These are phyloP conservation scores for Striga asiatica DNA, from an alignment of 257 asterid genomes.

Conservation along the genomic window DNA sequence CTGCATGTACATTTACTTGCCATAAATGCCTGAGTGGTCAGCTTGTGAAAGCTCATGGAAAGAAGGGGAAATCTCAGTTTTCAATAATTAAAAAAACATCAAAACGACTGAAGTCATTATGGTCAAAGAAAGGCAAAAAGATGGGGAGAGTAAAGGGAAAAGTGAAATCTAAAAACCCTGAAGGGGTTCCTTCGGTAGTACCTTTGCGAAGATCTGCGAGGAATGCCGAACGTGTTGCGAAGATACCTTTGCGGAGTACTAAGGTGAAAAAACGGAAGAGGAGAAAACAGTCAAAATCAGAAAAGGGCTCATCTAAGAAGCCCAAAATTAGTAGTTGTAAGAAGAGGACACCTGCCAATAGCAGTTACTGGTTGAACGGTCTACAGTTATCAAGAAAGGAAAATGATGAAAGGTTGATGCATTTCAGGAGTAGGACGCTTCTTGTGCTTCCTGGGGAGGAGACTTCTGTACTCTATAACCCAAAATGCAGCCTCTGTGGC, in stretches of 20 bases:
- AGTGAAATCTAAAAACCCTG: slow-evolving; percentile 27
- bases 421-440: slow-evolving; percentile 44
- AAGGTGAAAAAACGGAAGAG: slow-evolving; percentile 42
- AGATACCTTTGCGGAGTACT: slow-evolving; percentile 29
- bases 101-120: slow-evolving; percentile 29
- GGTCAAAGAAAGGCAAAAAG: slow-evolving; percentile 30
- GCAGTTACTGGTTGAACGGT: slow-evolving; percentile 83
- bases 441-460: slow-evolving; percentile 43
- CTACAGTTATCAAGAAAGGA: slow-evolving; percentile 49
- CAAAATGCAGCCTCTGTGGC: slow-evolving; percentile 65
- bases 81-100: slow-evolving; percentile 31
- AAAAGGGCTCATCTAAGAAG: slow-evolving; percentile 30
- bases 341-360: slow-evolving; percentile 42
- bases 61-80: slow-evolving; percentile 23
- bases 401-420: slow-evolving; percentile 44
- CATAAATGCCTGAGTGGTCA: slow-evolving; percentile 44
- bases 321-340: slow-evolving; percentile 28
- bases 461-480: slow-evolving; percentile 22
- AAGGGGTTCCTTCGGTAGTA: slow-evolving; percentile 30
- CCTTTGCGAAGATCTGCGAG: slow-evolving; percentile 93
- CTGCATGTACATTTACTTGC: slow-evolving; percentile 46
- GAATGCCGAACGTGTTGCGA: slow-evolving; percentile 37
- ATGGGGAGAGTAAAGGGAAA: slow-evolving; percentile 32
- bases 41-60: slow-evolving; percentile 24
- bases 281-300: slow-evolving; percentile 33